Evolutionary conservation across 2,329 filamentous ascomycete genomes (phyloP), one percentile per base, ranked within the genome.

Genomic region (Trichoderma sp.): DNA sequence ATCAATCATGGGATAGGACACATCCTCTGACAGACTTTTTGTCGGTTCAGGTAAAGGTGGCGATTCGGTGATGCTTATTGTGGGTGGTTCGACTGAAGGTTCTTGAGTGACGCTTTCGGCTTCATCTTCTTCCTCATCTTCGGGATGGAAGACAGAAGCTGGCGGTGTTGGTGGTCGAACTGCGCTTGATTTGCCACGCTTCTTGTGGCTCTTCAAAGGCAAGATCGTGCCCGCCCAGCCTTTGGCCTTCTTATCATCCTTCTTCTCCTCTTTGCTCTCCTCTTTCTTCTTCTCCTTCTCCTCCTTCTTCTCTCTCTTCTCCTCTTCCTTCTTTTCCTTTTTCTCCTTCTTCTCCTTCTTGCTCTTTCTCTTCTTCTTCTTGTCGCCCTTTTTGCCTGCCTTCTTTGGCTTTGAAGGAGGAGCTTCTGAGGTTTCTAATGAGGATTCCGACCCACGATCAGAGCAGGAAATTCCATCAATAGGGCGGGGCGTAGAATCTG

Each of bases 1-100:
- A 83, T 99, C 97, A 77, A 99, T 97, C 83, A 98, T 93, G 8
- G 94, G 92, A 80, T 92, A 94, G 71, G 92, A 89, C 3, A 90
- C 83, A 76, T 97, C 94, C 64, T 92, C 90, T 9, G 91, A 88
- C 4, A 78, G 75, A 21, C 76, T 83, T 60, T 85, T 86, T 80
- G 85, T 85, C 3, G 82, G 76, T 18, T 80, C 78, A 69, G 78
- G 80, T 64, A 71, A 78, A 3, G 82, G 80, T 3, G 84, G 81
- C 12, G 85, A 84, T 56, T 85, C 85, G 0, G 86, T 87, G 2
- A 86, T 83, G 24, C 84, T 83, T 3, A 88, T 82, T 6, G 84
- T 83, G 0, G 86, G 86, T 6, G 82, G 83, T 4, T 80, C 79
- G 6, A 82, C 77, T 21, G 83, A 75, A 6, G 78, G 76, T n/a